Conservation (phyloP, 768 basidiomycete genomes). For the Coprinopsis marcescibilis region DNA sequence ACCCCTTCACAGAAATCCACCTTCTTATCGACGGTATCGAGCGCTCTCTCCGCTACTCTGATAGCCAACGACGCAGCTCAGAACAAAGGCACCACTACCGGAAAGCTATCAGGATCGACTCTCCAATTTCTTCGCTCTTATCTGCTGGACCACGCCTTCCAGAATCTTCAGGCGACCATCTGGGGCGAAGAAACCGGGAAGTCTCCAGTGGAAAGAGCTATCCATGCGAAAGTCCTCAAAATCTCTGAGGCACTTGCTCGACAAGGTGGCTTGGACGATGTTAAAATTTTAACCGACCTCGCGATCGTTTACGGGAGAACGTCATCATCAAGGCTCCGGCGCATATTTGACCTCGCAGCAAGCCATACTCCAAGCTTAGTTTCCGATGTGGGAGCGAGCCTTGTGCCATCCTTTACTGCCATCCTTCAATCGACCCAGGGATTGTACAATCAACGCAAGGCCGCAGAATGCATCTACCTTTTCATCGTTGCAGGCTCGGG, state of each 20-base stretch:
- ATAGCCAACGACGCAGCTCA: background rate
- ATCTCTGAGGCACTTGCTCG: slow-evolving; percentile 35
- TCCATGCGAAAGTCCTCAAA: slow-evolving; percentile 43
- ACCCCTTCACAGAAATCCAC: slow-evolving; percentile 7
- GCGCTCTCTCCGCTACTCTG: slow-evolving; percentile 3
- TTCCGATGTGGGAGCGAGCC: slow-evolving; percentile 33
- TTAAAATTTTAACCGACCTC: slow-evolving; percentile 57
- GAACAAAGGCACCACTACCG: background rate
- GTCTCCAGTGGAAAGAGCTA: slow-evolving; percentile 36
- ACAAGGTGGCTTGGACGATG: slow-evolving; percentile 46
- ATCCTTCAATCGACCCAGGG: slow-evolving; percentile 44
- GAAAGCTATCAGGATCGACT: background rate
- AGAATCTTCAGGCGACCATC: slow-evolving; percentile 49
- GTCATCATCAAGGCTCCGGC: slow-evolving; percentile 30
- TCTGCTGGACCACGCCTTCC: slow-evolving; percentile 48
- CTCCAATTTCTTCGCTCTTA: slow-evolving; percentile 27
- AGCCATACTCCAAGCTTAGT: slow-evolving; percentile 23
- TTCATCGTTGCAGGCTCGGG: slow-evolving; percentile 41
- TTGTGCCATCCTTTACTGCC: slow-evolving; percentile 52
- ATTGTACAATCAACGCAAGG: slow-evolving; percentile 61
- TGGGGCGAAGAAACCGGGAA: slow-evolving; percentile 36
- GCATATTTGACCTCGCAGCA: slow-evolving; percentile 36
- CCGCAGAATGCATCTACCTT: slow-evolving; percentile 47
- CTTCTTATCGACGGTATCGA: slow-evolving; percentile 2
- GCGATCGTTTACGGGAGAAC: slow-evolving; percentile 47